Base-by-base conservation (phyloP, 2,329 filamentous ascomycete genomes). In the Colletotrichum liriopes region DNA sequence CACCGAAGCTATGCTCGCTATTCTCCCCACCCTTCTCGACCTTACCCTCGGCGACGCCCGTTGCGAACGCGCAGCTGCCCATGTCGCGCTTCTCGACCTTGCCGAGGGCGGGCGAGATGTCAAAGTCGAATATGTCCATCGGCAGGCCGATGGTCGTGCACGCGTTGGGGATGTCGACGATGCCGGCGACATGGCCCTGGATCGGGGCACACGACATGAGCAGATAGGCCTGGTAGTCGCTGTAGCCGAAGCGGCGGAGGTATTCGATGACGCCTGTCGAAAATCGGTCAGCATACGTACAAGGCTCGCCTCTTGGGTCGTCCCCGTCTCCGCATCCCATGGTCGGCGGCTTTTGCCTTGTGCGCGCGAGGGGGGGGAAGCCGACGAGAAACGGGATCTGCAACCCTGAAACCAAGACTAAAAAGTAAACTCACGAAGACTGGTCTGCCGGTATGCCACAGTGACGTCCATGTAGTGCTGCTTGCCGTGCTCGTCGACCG, bases 101-200 rank as follows among this genome's bases (percentile, higher is more conserved):
- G 6, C 85, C 86, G 67, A 87, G 87, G 2, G 73, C 76, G 0
- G 94, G 94, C 58, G 91, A 89, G 76, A 98, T 96, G 79, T 98
- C 95, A 82, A 98, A 97, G 78, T 96, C 94, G 77, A 98, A 98
- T 65, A 98, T 97, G 82, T 98, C 95, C 87, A 97, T 94, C 1
- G 95, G 95, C 65, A 98, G 80, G 0, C 94, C 95, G 71, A 98
- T 85, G 0, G 95, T 98, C 5, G 95, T 97, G 79, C 95, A 98
- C 0, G 93, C 94, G 79, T 98, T 97, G 0, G 95, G 95, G 60
- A 97, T 94, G 81, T 97, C 94, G 11, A 97, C 95, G 68, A 98
- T 93, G 0, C 95, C 95, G 1, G 94, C 95, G 63, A 98, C 89
- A 78, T 97, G 94, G 0, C 95, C 95, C 81, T 97, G 93, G 6